Percentiles rank a stretch among this genome's conserved stretches.
phyloP scores from a whole-genome alignment of 1,284 basidiomycete species.

The Papiliotrema fonsecae region DNA sequence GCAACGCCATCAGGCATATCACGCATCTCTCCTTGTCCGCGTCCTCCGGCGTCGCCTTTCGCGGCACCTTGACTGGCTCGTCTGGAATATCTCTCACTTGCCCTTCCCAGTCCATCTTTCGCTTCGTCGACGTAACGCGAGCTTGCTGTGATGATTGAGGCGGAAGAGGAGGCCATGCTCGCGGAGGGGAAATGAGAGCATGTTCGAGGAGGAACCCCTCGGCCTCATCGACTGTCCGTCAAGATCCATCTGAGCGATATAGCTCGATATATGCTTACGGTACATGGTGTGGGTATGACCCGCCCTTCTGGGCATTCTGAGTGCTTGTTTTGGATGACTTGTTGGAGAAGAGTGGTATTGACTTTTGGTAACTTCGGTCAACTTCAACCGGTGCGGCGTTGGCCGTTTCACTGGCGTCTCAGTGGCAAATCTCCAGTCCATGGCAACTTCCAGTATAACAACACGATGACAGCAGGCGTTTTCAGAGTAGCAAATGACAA shows the following conservation, averaged over 20 bases:
- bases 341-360: too few relatives aligned
- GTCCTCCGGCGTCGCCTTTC: not conserved
- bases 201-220: constrained; percentile 37
- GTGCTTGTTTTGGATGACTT: too few relatives aligned
- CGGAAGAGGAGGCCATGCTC: constrained; percentile 28
- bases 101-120: constrained; percentile 36
- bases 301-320: constrained; percentile 21
- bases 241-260: not conserved
- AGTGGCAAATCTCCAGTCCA: too few relatives aligned
- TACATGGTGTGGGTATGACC: constrained; percentile 20
- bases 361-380: too few relatives aligned
- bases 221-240: constrained; percentile 31
- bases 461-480: too few relatives aligned
- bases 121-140: constrained; percentile 13
- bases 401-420: too few relatives aligned
- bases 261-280: constrained; percentile 8
- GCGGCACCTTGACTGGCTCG: constrained; percentile 16
- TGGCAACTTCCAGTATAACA: too few relatives aligned
- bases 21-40: constrained; percentile 41
- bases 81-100: constrained; percentile 21
- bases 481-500: too few relatives aligned
- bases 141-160: constrained; percentile 10
- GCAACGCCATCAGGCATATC: constrained; percentile 70
- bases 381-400: too few relatives aligned
- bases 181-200: constrained; percentile 29